Evolutionary conservation across 306 rosid species (phyloP).

Genomic region (Vigna mungo): DNA sequence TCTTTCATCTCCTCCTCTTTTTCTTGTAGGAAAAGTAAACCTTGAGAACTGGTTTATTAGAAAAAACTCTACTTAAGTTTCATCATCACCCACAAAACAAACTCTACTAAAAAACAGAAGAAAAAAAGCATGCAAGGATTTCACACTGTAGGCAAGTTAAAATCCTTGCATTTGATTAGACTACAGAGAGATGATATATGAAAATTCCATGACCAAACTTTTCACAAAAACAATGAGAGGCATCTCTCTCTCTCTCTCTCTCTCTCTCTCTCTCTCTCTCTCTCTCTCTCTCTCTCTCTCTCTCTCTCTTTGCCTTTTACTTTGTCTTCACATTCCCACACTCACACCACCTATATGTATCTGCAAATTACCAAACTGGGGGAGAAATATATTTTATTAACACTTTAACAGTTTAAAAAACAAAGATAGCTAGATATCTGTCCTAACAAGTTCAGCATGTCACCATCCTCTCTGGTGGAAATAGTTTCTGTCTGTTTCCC

Average conservation of each 20-base stretch:
- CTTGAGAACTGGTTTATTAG: conserved; percentile 18
- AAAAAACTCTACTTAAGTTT: too few relatives aligned
- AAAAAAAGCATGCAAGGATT: neutral
- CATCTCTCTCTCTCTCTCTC: conserved; percentile 4
- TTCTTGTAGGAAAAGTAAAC: neutral
- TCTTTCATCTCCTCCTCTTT: neutral
- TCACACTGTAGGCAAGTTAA: neutral
- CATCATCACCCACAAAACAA: conserved; percentile 18
- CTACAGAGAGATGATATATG: conserved; percentile 16
- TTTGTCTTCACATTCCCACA: conserved; percentile 30
- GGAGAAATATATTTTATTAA: neutral
- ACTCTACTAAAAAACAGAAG: neutral
- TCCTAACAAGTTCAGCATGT: conserved; percentile 12
- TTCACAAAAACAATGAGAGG: conserved; percentile 14
- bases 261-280: conserved; percentile 20
- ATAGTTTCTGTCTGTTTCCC: conserved; percentile 47
- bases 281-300: conserved; percentile 7
- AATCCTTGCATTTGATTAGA: conserved; percentile 28
- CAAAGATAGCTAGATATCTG: conserved; percentile 4
- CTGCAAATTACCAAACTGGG: conserved; percentile 20
- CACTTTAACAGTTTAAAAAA: neutral
- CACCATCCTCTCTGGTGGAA: conserved; percentile 54
- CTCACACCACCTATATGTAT: neutral
- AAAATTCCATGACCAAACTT: conserved; percentile 30
- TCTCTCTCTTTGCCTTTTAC: conserved; percentile 21